phyloP scores from a whole-genome alignment of 139 green algal genomes.

The Zygnema cylindricum region DNA sequence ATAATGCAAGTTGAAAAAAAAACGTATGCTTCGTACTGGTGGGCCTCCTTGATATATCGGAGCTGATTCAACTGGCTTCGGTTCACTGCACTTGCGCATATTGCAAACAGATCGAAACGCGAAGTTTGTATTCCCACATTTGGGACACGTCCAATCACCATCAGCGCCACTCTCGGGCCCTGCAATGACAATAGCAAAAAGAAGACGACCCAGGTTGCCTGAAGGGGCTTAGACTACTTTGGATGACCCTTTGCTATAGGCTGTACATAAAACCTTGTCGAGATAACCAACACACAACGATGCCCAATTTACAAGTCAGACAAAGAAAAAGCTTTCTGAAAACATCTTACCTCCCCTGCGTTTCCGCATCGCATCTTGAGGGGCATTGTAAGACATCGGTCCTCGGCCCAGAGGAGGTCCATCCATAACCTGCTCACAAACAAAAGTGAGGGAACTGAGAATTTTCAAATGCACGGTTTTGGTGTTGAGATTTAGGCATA shows the following conservation, averaged over 20 bases:
- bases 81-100: constrained; percentile 59
- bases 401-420: neutral
- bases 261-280: too few species aligned
- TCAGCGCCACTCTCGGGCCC: constrained; percentile 21
- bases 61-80: constrained; percentile 12
- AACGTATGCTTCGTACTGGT: too few species aligned
- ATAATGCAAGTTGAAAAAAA: too few species aligned
- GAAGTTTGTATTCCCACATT: constrained; percentile 62
- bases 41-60: neutral
- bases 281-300: too few species aligned
- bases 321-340: too few species aligned
- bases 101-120: constrained; percentile 60
- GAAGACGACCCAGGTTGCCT: too few species aligned
- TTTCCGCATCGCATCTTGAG: neutral
- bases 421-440: neutral
- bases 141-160: constrained; percentile 48
- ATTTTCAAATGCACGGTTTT: too few species aligned
- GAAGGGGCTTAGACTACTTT: too few species aligned
- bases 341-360: neutral
- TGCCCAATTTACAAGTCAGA: too few species aligned
- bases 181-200: neutral
- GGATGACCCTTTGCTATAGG: too few species aligned
- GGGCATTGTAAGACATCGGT: neutral
- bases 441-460: too few species aligned
- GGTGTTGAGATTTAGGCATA: too few species aligned